phyloP scores from a whole-genome alignment of 352 stramenopile genomes.

The Pilasporangium apinafurcum region DNA sequence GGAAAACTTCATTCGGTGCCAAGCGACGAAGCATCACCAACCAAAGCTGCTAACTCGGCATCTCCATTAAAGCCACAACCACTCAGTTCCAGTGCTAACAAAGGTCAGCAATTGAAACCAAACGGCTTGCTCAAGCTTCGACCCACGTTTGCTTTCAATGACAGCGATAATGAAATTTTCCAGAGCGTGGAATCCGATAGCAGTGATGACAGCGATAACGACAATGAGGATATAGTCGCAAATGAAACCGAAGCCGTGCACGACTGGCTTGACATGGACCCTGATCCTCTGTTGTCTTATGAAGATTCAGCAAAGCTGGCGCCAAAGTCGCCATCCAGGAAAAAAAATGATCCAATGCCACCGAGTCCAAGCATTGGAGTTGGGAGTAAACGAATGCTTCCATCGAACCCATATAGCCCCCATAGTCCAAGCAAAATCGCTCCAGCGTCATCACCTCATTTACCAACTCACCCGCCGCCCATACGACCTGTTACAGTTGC shows the following conservation, averaged over 20 bases:
- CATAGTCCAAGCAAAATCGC: not conserved
- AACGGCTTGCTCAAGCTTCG: constrained; percentile 11
- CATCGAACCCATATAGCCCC: not conserved
- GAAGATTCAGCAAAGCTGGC: too few relatives aligned
- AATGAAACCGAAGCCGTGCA: constrained; percentile 33
- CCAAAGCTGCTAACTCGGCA: not conserved
- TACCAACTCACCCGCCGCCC: constrained; percentile 7
- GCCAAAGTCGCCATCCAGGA: too few relatives aligned
- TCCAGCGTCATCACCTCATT: constrained; percentile 4
- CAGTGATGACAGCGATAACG: constrained; percentile 13
- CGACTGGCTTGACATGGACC: constrained; percentile 42
- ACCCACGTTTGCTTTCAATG: constrained; percentile 19
- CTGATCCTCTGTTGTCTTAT: not conserved
- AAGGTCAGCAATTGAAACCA: not conserved
- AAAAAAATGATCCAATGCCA: too few relatives aligned
- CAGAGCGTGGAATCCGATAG: constrained; percentile 12
- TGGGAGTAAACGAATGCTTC: not conserved
- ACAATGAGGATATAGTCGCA: constrained; percentile 18
- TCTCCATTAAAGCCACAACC: constrained; percentile 1
- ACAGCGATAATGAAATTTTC: constrained; percentile 19
- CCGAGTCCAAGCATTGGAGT: too few relatives aligned
- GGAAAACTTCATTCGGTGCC: not conserved
- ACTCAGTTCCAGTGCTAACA: not conserved
- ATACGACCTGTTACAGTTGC: constrained; percentile 14
- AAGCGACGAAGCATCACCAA: not conserved